These are phyloP conservation scores for Coriolopsis trogii DNA, from an alignment of 1,284 basidiomycete genomes.

Conservation along the genomic window DNA sequence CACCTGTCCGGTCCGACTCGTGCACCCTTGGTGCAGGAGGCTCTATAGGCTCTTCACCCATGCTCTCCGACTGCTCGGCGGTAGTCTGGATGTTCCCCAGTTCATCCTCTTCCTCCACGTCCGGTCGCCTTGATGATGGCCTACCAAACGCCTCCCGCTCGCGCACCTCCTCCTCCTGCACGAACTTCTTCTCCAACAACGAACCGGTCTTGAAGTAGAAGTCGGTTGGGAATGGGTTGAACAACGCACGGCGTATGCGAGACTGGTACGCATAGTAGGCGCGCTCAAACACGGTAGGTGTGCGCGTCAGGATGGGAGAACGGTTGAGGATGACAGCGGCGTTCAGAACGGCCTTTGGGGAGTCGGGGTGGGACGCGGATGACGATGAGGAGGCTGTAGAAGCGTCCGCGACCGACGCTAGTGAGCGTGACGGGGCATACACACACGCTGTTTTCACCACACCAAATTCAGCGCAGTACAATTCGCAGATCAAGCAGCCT, in stretches of 20 bases:
- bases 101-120: slow-evolving; percentile 43
- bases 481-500: slow-evolving; percentile 4
- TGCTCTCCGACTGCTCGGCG: slow-evolving; percentile 44
- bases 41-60: slow-evolving; percentile 57
- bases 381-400: slow-evolving; percentile 23
- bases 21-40: slow-evolving; percentile 49
- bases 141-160: slow-evolving; percentile 73
- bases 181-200: slow-evolving; percentile 83
- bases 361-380: slow-evolving; percentile 18
- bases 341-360: slow-evolving; percentile 34
- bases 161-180: slow-evolving; percentile 68
- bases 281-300: slow-evolving; percentile 78
- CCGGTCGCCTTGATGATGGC: slow-evolving; percentile 17
- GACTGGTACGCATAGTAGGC: slow-evolving; percentile 89
- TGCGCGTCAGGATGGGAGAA: slow-evolving; percentile 80
- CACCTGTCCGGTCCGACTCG: slow-evolving; percentile 61
- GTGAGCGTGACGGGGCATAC: slow-evolving; percentile 29
- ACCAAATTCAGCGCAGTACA: not conserved
- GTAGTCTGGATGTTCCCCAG: slow-evolving; percentile 43
- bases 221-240: slow-evolving; percentile 87
- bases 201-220: slow-evolving; percentile 98
- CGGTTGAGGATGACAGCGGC: slow-evolving; percentile 82
- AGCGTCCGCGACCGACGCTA: slow-evolving; percentile 33
- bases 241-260: slow-evolving; percentile 81
- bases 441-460: slow-evolving; percentile 20